Percentiles rank a stretch among this genome's conserved stretches.
Conservation (phyloP, 1,284 basidiomycete species). For the Ustilago vetiveriae region DNA sequence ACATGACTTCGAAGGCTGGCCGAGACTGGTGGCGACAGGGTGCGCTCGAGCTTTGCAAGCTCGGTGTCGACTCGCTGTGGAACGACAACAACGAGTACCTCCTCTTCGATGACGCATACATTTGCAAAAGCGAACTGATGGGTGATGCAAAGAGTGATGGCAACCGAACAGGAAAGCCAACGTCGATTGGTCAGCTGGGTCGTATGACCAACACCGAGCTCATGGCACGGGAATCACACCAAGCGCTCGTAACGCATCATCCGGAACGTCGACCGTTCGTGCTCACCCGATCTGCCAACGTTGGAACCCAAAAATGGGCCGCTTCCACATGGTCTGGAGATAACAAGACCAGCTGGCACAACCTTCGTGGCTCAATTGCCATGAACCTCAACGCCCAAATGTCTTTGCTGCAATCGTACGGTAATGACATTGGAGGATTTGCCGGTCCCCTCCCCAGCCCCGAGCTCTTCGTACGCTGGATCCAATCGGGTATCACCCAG, state of each 20-base stretch:
- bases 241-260: conserved; percentile 60
- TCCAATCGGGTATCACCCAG: conserved; percentile 67
- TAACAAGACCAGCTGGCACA: conserved; percentile 68
- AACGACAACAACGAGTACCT: conserved; percentile 70
- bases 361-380: conserved; percentile 67
- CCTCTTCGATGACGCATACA: conserved; percentile 68
- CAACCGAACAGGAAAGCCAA: conserved; percentile 29
- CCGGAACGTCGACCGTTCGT: conserved; percentile 68
- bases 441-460: conserved; percentile 68
- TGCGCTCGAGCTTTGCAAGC: conserved; percentile 66
- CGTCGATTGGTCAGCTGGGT: conserved; percentile 66
- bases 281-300: conserved; percentile 69
- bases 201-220: conserved; percentile 69
- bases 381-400: conserved; percentile 67
- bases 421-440: conserved; percentile 69
- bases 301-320: conserved; percentile 69
- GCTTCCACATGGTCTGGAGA: conserved; percentile 69
- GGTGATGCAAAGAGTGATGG: conserved; percentile 35
- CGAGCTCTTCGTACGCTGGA: conserved; percentile 69
- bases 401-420: conserved; percentile 61
- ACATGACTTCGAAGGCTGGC: conserved; percentile 68
- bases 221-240: conserved; percentile 67
- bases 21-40: conserved; percentile 69
- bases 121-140: conserved; percentile 52
- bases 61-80: conserved; percentile 69